Evolutionary conservation across 2,329 filamentous ascomycete species (phyloP), one percentile per base, ranked within the genome.

Genomic region (Colletotrichum echinochloae): DNA sequence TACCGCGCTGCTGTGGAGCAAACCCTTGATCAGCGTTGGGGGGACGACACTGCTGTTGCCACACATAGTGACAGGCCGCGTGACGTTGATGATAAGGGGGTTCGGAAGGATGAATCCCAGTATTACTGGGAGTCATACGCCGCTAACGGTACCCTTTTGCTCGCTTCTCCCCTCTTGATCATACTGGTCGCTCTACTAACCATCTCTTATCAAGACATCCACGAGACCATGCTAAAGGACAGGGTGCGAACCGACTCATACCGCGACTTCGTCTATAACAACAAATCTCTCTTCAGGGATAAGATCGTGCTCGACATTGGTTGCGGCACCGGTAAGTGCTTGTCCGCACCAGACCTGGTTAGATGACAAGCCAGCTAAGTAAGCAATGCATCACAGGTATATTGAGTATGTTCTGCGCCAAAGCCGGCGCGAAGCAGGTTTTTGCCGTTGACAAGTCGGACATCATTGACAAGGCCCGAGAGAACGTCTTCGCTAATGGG

Each of bases 141-240:
- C 12, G 82, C 84, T 67, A 84, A 86, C 71, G 90, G 91, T 92
- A 81, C 72, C 46, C 23, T 37, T 18, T 51, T n/a, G 44, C 33
- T 60, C n/a, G 18, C 18, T 20, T 51, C 46, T 20, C 20, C 11
- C 14, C 48, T 18, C 16, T 11, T 12, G 3, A 5, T 48, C 11
- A 14, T 9, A 30, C 7, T 41, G 28, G 52, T 28, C 18, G 11
- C 7, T 62, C 49, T 48, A 72, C 64, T 65, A 23, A 52, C 66
- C 14, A 44, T 28, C 7, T 11, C 11, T n/a, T n/a, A 44, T 39
- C 5, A 39, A 92, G 93, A 94, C 67, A 98, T 98, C 66, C 95
- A 98, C 79, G 94, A 97, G 78, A 94, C 92, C 9, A 98, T 98
- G 95, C 87, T 98, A 72, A 97, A 97, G 79, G 95, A 98, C 77